Conservation (phyloP, 2,329 filamentous ascomycete species). For the Alternaria tenuissima region DNA sequence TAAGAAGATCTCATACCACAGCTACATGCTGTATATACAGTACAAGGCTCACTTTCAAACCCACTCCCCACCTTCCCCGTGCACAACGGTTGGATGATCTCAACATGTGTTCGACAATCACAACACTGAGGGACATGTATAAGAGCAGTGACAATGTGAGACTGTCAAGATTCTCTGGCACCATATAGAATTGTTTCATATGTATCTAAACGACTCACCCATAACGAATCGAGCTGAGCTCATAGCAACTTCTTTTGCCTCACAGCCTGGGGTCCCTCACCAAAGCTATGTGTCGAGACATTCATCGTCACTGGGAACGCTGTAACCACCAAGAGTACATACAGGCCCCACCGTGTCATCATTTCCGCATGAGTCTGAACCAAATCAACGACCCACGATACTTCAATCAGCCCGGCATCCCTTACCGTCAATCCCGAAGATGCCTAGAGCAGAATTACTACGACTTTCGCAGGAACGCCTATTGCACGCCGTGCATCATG, state of each 20-base stretch:
- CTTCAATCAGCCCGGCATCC: constrained; percentile 8
- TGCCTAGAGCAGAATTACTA: constrained; percentile 3
- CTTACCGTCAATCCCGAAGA: constrained; percentile 5
- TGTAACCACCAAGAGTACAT: constrained; percentile 17
- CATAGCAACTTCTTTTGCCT: neutral
- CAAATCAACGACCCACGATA: constrained; percentile 13
- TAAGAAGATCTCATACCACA: neutral
- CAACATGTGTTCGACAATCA: neutral
- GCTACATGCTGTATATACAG: neutral
- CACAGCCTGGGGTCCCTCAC: too few relatives aligned
- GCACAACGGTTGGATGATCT: neutral
- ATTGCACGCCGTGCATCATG: constrained; percentile 12
- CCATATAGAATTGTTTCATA: neutral
- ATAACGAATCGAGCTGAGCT: too few relatives aligned
- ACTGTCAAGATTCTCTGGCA: neutral
- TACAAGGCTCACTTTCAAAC: neutral
- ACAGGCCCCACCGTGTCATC: constrained; percentile 2
- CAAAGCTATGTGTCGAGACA: constrained; percentile 10
- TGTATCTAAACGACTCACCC: neutral
- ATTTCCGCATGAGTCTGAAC: constrained; percentile 7
- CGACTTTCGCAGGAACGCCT: neutral
- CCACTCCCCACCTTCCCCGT: neutral
- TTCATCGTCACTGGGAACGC: constrained; percentile 7
- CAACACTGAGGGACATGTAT: neutral
- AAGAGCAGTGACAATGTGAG: neutral